Conservation (phyloP, 176 grass and related monocot genomes). For the Rhipidocladum racemiflorum region DNA sequence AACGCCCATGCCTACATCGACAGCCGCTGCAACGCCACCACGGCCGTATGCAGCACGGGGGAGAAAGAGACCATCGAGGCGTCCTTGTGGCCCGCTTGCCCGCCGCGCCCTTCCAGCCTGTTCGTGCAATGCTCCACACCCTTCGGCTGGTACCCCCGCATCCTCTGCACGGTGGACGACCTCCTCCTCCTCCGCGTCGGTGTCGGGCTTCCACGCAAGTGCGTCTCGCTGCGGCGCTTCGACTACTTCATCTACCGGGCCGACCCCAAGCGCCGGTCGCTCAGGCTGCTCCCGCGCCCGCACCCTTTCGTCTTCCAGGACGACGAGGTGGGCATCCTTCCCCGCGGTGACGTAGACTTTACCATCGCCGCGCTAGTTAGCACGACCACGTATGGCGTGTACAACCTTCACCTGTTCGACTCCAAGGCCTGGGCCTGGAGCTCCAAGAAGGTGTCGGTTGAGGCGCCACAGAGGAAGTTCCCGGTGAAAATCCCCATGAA, state of each 20-base stretch:
- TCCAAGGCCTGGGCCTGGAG: background rate
- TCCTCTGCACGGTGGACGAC: background rate
- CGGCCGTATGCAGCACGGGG: background rate
- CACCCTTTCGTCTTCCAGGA: background rate
- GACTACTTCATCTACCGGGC: slow-evolving; percentile 24
- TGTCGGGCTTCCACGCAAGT: fast-evolving
- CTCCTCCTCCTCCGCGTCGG: background rate
- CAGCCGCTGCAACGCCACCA: background rate
- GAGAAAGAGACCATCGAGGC: background rate
- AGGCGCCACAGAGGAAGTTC: background rate
- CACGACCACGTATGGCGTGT: fast-evolving
- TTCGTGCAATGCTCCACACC: background rate
- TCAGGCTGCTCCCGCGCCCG: background rate
- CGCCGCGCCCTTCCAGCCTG: background rate
- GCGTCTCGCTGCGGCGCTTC: background rate
- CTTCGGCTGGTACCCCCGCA: background rate
- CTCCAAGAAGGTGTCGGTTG: background rate
- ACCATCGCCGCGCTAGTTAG: background rate
- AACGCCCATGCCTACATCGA: background rate
- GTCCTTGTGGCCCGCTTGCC: background rate
- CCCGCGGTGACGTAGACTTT: background rate
- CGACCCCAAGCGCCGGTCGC: background rate
- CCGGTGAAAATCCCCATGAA: background rate
- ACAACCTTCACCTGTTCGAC: background rate
- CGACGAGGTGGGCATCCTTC: background rate